Base-by-base conservation (phyloP, 768 basidiomycete genomes). In the Sporobolomyces roseus region DNA sequence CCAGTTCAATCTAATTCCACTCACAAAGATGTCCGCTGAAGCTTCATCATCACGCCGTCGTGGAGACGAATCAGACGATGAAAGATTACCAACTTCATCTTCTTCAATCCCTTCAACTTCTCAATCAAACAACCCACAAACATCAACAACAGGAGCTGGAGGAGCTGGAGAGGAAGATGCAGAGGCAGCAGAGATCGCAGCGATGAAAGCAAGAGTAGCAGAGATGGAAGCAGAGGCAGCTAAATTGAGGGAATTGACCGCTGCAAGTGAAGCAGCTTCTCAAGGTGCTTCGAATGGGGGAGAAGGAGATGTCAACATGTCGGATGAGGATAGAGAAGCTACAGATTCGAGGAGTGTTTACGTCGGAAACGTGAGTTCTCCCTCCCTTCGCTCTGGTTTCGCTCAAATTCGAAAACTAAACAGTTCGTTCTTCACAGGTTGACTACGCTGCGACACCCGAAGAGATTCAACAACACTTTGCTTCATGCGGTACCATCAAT, bases 391-490 rank as follows among this genome's bases (percentile, higher is more conserved):
- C 25, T 41, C 38, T 41, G 10, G 17, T 41, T 17, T 41, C 38
- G 38, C 38, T 41, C 9, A 41, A 9, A 9, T 41, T 9, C 17
- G 38, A 41, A 9, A 9, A 41, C 38, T 21, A 35, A 41, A 9
- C 51, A 27, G 17, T 45, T 2, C 6, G 48, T 17, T 17, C 16
- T 30, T 3, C 16, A 32, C 69, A 99, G 96, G 96, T 99, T 65
- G 96, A 99, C 82, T 99, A 98, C 78, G 84, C 87, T 61, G 89
- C 94, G 16, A 96, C 96, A 21, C 96, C 96, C 23, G 96, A 98
- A 80, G 96, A 99, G 78, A 93, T 99, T 56, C 96, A 98, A 81
- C 86, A 83, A 23, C 94, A 98, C 79, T 99, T 99, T 81, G 90
- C 93, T 78, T 88, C 93, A 21, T 98, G 93, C 77, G 96, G 96